Base-by-base conservation (phyloP, 2,329 filamentous ascomycete genomes). In the Elsinoe arachidis region DNA sequence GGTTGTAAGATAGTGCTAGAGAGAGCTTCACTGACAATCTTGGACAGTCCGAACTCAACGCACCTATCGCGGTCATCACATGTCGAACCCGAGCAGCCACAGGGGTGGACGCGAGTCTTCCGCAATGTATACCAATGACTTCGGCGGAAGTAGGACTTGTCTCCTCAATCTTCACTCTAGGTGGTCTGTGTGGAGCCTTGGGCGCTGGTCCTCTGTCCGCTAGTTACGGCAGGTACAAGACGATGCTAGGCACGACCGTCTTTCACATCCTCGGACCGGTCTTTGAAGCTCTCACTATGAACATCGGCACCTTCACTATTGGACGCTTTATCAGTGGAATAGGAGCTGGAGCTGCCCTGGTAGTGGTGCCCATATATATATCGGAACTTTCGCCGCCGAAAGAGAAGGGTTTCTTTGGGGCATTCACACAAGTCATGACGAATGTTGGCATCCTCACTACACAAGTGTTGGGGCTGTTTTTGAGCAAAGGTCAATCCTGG, bases 341-440 rank as follows among this genome's bases (percentile, higher is more conserved):
- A 1, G 91, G 88, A 5, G 90, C 90, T 5, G 93, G 93, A 19
- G 89, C 90, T 2, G 83, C 90, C 1, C 92, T 93, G 2, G 93
- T 99, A 17, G 88, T 96, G 35, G 90, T 95, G 2, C 93, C 93
- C 0, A 82, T 99, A 17, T 99, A 95, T 75, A 90, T 99, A 64
- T 91, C 90, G 46, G 93, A 99, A 72, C 81, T 96, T 23, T 86
- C 91, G 0, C 93, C 92, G 3, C 83, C 83, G 0, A 74, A 78
- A 26, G 64, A 68, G 61, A 70, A 68, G 60, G 70, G 70, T n/a
- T 83, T 95, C 61, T 97, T 96, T 64, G 83, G 83, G 10, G 77
- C 79, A 35, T 86, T 95, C 72, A 97, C 93, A 0, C 92, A 99
- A 69, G 85, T 97, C 67, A 91, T 90, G 72, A 91, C 91, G 76